Evolutionary conservation across 2,329 filamentous ascomycete species (phyloP).

Genomic region (Rutstroemia sydowiana): DNA sequence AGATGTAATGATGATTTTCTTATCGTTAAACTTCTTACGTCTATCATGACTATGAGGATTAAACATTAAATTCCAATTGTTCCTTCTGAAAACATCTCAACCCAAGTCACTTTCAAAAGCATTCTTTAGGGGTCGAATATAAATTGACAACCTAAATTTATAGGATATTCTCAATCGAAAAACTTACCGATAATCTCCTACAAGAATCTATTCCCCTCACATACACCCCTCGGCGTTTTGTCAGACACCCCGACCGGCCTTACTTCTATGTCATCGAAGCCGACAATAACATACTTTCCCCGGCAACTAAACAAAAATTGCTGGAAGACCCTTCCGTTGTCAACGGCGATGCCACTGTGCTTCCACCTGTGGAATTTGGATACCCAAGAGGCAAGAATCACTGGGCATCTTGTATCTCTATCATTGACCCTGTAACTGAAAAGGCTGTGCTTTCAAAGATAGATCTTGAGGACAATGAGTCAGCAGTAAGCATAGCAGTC

Average conservation of each 20-base stretch:
- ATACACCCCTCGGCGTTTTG: constrained; percentile 83
- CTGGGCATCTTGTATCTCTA: constrained; percentile 93
- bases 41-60: constrained; percentile 36
- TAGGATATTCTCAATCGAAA: constrained; percentile 86
- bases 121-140: neutral
- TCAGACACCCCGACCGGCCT: constrained; percentile 79
- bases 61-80: constrained; percentile 79
- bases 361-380: constrained; percentile 79
- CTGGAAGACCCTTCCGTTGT: constrained; percentile 63
- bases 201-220: constrained; percentile 80
- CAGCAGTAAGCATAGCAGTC: constrained; percentile 76
- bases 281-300: constrained; percentile 84
- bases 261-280: constrained; percentile 92
- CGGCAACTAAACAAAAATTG: constrained; percentile 67
- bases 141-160: constrained; percentile 30
- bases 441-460: constrained; percentile 71
- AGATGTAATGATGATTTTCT: constrained; percentile 36
- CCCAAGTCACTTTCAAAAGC: constrained; percentile 11
- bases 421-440: constrained; percentile 74
- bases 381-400: constrained; percentile 76
- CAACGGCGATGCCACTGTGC: constrained; percentile 63
- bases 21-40: constrained; percentile 33
- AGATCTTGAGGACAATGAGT: constrained; percentile 83
- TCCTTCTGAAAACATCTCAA: constrained; percentile 70
- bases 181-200: constrained; percentile 75